Conservation (phyloP, 345 rosid genomes). For the Kandelia obovata region DNA sequence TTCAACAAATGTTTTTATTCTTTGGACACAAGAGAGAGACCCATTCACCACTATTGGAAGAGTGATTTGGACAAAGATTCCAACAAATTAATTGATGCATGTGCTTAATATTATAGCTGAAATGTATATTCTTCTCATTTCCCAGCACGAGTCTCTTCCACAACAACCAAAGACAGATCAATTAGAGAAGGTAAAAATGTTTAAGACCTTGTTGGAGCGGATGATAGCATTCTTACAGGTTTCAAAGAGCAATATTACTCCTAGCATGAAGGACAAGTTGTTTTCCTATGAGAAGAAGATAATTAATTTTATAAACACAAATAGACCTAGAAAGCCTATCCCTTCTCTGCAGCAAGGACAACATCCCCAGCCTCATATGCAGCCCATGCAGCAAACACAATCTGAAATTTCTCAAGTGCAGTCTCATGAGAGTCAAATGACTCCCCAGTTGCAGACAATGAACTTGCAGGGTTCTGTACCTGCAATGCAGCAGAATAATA, state of each 20-base stretch:
- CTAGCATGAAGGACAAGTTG: slow-evolving; percentile 61
- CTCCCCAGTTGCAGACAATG: slow-evolving; percentile 65
- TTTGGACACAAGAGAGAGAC: too few species aligned
- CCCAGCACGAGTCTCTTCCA: slow-evolving; percentile 61
- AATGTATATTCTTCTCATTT: slow-evolving; percentile 8
- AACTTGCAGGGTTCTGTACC: slow-evolving; percentile 52
- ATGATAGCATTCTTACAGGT: slow-evolving; percentile 46
- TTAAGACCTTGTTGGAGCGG: slow-evolving; percentile 66
- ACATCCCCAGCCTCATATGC: slow-evolving; percentile 58
- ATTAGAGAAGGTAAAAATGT: slow-evolving; percentile 60
- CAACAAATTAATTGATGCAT: background rate
- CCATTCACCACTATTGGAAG: background rate
- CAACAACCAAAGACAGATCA: slow-evolving; percentile 71
- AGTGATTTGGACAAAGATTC: background rate
- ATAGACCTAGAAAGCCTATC: slow-evolving; percentile 52
- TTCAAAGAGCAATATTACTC: slow-evolving; percentile 45
- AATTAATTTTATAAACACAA: slow-evolving; percentile 42
- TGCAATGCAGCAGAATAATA: slow-evolving; percentile 52
- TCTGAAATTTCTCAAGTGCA: slow-evolving; percentile 57
- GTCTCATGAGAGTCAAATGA: slow-evolving; percentile 63
- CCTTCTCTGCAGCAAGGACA: slow-evolving; percentile 58
- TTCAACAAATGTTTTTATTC: too few species aligned
- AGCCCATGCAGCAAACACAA: slow-evolving; percentile 55
- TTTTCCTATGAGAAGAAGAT: slow-evolving; percentile 74
- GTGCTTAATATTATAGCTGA: slow-evolving; percentile 3